Evolutionary conservation across 352 stramenopile genomes (phyloP).

Genomic region (Pythium angustatum): DNA sequence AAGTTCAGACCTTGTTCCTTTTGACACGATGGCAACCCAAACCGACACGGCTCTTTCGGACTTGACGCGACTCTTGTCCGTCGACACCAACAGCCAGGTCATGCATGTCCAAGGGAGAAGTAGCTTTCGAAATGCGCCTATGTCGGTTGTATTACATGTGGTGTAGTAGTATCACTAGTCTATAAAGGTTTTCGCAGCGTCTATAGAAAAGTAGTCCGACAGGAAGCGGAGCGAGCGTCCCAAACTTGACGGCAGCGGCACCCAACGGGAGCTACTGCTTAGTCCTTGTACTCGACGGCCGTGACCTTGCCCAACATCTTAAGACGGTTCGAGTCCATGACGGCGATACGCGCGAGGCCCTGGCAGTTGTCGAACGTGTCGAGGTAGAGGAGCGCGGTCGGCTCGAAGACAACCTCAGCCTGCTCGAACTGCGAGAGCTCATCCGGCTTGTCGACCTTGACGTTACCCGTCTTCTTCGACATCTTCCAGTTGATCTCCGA

Average conservation of each 20-base stretch:
- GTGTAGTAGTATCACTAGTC: conserved; percentile 17
- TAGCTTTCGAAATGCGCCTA: conserved; percentile 13
- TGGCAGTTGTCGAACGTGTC: conserved; percentile 78
- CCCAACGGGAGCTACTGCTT: conserved; percentile 25
- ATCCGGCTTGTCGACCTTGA: conserved; percentile 75
- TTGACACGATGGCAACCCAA: too few species aligned
- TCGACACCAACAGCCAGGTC: too few species aligned
- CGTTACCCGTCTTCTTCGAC: conserved; percentile 80
- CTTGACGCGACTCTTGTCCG: too few species aligned
- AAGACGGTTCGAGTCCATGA: conserved; percentile 86
- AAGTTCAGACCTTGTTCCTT: too few species aligned
- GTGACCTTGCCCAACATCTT: conserved; percentile 86
- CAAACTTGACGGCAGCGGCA: background rate
- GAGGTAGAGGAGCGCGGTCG: conserved; percentile 64
- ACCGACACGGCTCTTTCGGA: too few species aligned
- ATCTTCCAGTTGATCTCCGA: conserved; percentile 83
- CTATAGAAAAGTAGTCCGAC: conserved; percentile 23
- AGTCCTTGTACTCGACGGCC: conserved; percentile 43
- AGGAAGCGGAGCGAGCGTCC: conserved; percentile 1
- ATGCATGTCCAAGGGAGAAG: too few species aligned
- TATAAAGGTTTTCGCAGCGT: conserved; percentile 7
- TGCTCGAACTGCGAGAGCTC: conserved; percentile 78
- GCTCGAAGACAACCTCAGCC: conserved; percentile 78
- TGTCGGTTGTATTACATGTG: conserved; percentile 20
- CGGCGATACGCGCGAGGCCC: conserved; percentile 76